Evolutionary conservation across 768 basidiomycete genomes (phyloP), one percentile per base, ranked within the genome.

Genomic region (Macrolepiota dolichaula): DNA sequence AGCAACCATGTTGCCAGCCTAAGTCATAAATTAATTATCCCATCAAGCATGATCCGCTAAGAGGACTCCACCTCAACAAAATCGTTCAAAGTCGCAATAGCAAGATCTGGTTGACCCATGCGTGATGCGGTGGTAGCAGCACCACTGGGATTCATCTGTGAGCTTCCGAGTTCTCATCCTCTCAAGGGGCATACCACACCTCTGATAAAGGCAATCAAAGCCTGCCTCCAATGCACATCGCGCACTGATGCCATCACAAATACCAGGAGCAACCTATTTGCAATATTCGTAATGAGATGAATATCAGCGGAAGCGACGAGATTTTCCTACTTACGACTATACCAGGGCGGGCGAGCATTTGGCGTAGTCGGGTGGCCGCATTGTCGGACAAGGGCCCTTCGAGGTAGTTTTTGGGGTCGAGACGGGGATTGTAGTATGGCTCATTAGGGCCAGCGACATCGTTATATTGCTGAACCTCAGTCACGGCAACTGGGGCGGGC

Each of bases 71-170:
- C 83, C 70, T 81, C 81, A 24, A 86, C 87, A 61, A 91, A 91
- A 67, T 91, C 89, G 65, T 89, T 89, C 67, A 89, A 67, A 38
- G 88, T 89, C 3, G 89, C 87, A 64, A 91, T 88, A 24, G 87
- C 89, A 50, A 91, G 77, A 69, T 91, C 89, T n/a, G 89, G 88
- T 68, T 85, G 85, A 24, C 89, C 89, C 37, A 91, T 77, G 22
- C 88, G 82, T 1, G 89, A 91, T 44, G 89, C 89, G 6, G 89
- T 91, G 1, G 89, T 91, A n/a, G 88, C 88, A 55, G 89, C 88
- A 54, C 89, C 89, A 65, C 87, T 85, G 52, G 51, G 32, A 32
- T 25, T 17, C 10, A 15, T 29, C n/a, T 32, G 1, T 44, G 22
- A 50, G 27, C 25, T 24, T 36, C 22, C 38, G 2, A 17, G 35